Evolutionary conservation across 345 rosid genomes (phyloP).

Genomic region (Citrus hindsii): DNA sequence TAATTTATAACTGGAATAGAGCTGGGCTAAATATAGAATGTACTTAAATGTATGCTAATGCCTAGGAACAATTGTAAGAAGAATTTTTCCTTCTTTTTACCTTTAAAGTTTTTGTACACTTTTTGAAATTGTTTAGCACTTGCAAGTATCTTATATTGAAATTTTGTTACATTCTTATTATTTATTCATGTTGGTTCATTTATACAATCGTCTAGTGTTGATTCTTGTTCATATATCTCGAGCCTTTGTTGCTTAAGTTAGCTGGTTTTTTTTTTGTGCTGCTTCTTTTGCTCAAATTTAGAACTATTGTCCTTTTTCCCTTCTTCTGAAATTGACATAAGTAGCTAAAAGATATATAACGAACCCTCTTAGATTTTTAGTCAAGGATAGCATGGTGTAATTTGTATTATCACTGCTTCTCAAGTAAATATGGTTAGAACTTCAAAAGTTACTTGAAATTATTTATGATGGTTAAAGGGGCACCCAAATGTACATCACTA

Average conservation of each 20-base stretch:
- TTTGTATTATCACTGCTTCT: background rate
- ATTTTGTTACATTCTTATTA: background rate
- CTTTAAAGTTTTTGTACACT: slow-evolving; percentile 10
- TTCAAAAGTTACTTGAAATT: background rate
- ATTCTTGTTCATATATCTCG: background rate
- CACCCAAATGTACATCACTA: background rate
- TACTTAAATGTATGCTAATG: slow-evolving; percentile 6
- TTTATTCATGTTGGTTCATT: background rate
- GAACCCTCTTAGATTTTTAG: background rate
- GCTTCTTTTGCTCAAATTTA: background rate
- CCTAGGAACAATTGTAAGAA: slow-evolving; percentile 22
- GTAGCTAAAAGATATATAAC: background rate
- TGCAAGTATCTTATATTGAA: slow-evolving; percentile 8
- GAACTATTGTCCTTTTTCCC: background rate
- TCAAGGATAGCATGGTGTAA: background rate
- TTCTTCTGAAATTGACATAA: background rate
- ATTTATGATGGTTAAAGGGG: background rate
- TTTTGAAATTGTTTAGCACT: background rate
- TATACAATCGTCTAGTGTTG: background rate
- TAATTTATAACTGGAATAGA: slow-evolving; percentile 8
- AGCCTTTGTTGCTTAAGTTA: background rate
- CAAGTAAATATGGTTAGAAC: background rate
- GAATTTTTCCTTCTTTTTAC: background rate
- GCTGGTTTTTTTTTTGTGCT: background rate
- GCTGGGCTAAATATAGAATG: slow-evolving; percentile 4